Evolutionary conservation across 148 eudicot species (phyloP), one percentile per base, ranked within the genome.

Genomic region (Camellia granthamiana): DNA sequence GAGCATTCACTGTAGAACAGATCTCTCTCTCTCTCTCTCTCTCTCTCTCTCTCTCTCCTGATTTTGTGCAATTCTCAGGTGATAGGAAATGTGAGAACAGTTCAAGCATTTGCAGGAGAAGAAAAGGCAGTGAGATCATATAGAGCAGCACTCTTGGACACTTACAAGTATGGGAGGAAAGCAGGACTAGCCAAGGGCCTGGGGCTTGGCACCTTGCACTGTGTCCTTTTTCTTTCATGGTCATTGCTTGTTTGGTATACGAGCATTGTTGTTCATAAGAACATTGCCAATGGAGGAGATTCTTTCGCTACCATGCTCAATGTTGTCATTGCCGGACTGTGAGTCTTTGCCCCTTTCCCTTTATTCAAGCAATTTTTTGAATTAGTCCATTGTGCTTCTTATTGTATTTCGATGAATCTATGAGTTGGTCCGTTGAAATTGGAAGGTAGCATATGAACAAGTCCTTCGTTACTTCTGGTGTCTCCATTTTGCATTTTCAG

Each of bases 261-360:
- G 18, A 96, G 99, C 86, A 78, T 93, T 16, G 88, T 89, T 79
- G 98, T 94, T 70, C 99, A 96, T 83, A 96, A 94, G 90, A 73
- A 78, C 62, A 88, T 92, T 54, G 97, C 98, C 52, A 90, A 91
- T 87, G 99, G 99, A 72, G 99, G 98, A 58, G 92, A 96, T 11
- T 91, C 98, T 51, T 96, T 96, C 89, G 93, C 99, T 85, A 96
- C 99, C 72, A 96, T 96, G 99, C 97, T 94, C 88, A 96, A 96
- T 83, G 99, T 96, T 65, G 95, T 96, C 41, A 91, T 96, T 74
- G 84, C 98, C 78, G 98, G 99, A 87, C 88, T 96, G 99, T 96
- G 86, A 92, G 99, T 87, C 73, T 14, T 4, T 63, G 19, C 23
- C 18, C 42, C 19, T 47, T 71, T 10, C 80, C 47, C 51, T 16